Base-by-base conservation (phyloP, 371 early-diverging fungal genomes). In the Saksenaea vasiformis region DNA sequence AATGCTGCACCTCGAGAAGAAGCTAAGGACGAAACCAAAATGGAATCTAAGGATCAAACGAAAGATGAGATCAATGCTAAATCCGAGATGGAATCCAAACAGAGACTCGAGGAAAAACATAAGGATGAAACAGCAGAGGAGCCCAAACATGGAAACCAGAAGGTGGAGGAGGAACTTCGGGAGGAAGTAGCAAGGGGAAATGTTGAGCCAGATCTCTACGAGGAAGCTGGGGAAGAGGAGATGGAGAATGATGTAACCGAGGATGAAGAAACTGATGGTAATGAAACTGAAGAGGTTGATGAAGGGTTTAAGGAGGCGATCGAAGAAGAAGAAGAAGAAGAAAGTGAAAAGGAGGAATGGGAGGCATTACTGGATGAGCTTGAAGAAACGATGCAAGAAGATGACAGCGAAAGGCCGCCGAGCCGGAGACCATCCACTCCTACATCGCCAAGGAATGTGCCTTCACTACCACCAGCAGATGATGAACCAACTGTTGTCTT, bases 401-500 rank as follows among this genome's bases (percentile, higher is more conserved):
- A 31, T 31, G 7, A 31, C 7, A 31, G 4, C 31, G 31, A 31
- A 7, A 7, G 2, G 7, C 31, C 7, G 31, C 19, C 51, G 51
- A 22, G 11, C 9, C 51, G 17, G 51, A 47, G 22, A 47, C 4
- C 22, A 26, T 10, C 17, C 22, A 9, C 5, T 10, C 22, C 22
- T 9, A 3, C 10, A 5, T 19, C 10, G 8, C 24, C 22, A 47
- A 47, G 22, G n/a, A 47, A 19, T 8, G 10, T 10, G 24, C 22
- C 22, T 47, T 22, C 22, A 47, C 34, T 36, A 19, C 37, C 65
- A 13, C 65, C 65, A 15, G 17, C 34, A 14, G 37, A 34, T 9
- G 65, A 65, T 27, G 58, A 58, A 19, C 65, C 65, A 14, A 65
- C 65, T 38, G 47, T 58, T 78, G 17, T 62, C 37, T 57, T 85